Base-by-base conservation (phyloP, 441 rosid species). In the Hura crepitans region DNA sequence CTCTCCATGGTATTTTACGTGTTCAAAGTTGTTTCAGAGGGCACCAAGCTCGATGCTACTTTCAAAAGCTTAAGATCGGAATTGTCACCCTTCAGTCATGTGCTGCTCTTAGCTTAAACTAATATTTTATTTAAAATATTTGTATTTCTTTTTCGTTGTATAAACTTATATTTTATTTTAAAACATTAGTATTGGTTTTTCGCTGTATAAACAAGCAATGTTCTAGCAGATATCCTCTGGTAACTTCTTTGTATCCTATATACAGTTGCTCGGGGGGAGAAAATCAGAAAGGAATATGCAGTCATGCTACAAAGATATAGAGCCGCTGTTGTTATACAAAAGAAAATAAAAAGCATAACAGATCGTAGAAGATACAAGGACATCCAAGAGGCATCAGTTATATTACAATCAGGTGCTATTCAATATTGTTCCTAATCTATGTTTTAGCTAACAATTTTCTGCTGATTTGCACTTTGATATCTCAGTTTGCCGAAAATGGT, bases 1-100 rank as follows among this genome's bases (percentile, higher is more conserved):
- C 99, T 37, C 96, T 96, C 65, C 96, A 89, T 77, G 97, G 98
- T 43, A 87, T 96, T 78, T 83, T 96, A 78, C 90, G 94, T 49
- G 96, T 93, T 42, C 99, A 96, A 79, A 96, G 96, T 80, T 87
- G 89, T 82, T 96, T 96, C 79, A 88, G 98, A 84, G 98, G 97
- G 59, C 89, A 90, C 85, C 89, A 68, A 83, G 96, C 97, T 79
- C 95, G 99, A 31, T 60, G 75, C 63, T 70, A 64, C 73, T 74
- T 88, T 43, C 81, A 85, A 85, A 83, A 85, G 80, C 87, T 96
- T 73, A 83, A 65, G 76, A 86, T 77, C 68, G 96, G 91, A 72
- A 86, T 87, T 71, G 77, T 76, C 50, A 74, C 79, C 62, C 86
- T 96, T 47, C 99, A 96, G 72, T 91, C 99, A 85, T 88, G 99